Percentiles rank a stretch among this genome's conserved stretches.
These are phyloP conservation scores for Eutrema heterophyllum DNA, from an alignment of 345 rosid genomes.

Conservation along the genomic window DNA sequence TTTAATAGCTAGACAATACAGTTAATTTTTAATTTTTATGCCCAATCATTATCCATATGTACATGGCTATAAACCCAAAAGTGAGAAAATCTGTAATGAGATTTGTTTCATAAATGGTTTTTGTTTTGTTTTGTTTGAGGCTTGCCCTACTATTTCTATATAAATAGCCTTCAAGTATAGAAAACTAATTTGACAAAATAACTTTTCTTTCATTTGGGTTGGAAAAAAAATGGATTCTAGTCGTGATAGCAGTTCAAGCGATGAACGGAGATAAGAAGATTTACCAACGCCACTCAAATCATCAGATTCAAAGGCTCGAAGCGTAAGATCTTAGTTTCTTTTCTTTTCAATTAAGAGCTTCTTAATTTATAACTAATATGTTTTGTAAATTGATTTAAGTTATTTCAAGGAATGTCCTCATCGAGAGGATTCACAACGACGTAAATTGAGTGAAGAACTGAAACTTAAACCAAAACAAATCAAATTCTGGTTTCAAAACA, in stretches of 20 bases:
- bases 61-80: no score
- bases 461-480: conserved; percentile 53
- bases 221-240: neutral
- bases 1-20: neutral
- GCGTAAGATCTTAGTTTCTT: conserved; percentile 30
- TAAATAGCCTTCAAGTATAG: neutral
- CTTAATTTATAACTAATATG: neutral
- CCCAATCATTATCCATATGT: neutral
- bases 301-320: conserved; percentile 57
- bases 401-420: conserved; percentile 71
- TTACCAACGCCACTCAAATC: conserved; percentile 49
- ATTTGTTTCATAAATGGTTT: conserved; percentile 23
- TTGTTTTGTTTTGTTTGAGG: conserved; percentile 8
- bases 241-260: conserved; percentile 37
- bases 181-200: no score
- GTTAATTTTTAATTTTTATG: neutral
- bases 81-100: conserved; percentile 6
- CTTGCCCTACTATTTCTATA: neutral
- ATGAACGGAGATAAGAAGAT: conserved; percentile 29
- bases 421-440: conserved; percentile 66
- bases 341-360: neutral
- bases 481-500: conserved; percentile 89
- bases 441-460: conserved; percentile 47
- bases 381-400: conserved; percentile 31
- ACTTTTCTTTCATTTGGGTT: neutral